Evolutionary conservation across 2,329 filamentous ascomycete genomes (phyloP).

Genomic region (Calonectria crousiana): DNA sequence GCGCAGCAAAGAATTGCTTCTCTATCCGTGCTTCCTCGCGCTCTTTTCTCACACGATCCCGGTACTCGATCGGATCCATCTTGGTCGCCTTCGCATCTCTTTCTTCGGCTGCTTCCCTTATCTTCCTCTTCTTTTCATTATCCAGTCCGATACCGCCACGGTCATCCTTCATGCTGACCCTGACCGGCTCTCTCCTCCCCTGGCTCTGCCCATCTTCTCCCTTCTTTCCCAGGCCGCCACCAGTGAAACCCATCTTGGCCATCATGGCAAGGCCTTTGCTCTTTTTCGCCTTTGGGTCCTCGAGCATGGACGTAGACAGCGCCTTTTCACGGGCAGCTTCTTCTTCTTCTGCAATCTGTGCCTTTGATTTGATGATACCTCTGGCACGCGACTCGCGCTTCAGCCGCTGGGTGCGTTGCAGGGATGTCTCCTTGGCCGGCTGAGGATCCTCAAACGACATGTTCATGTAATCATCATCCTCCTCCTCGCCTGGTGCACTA

Average conservation of each 20-base stretch:
- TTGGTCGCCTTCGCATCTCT: constrained; percentile 70
- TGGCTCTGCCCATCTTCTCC: constrained; percentile 59
- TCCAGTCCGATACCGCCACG: constrained; percentile 87
- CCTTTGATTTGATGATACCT: constrained; percentile 81
- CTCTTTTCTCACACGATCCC: constrained; percentile 78
- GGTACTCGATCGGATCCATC: constrained; percentile 76
- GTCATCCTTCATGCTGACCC: constrained; percentile 81
- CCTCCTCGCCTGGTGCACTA: constrained; percentile 68
- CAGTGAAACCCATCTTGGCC: constrained; percentile 93
- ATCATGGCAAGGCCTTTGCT: constrained; percentile 97
- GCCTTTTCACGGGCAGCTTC: constrained; percentile 79
- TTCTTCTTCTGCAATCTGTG: constrained; percentile 82
- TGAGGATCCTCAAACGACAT: constrained; percentile 85
- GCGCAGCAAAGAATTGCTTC: constrained; percentile 79
- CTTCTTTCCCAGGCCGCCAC: constrained; percentile 75
- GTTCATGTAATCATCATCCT: constrained; percentile 98
- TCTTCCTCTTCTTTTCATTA: constrained; percentile 83
- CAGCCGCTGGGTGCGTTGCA: constrained; percentile 66
- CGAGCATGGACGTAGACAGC: constrained; percentile 79
- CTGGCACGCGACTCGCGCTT: constrained; percentile 76
- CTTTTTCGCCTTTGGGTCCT: constrained; percentile 64
- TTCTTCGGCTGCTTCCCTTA: constrained; percentile 72
- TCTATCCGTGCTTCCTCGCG: constrained; percentile 77
- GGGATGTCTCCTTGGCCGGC: constrained; percentile 65
- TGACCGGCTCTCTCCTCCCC: constrained; percentile 75